phyloP scores from a whole-genome alignment of 148 eudicot species.

The Silene latifolia region DNA sequence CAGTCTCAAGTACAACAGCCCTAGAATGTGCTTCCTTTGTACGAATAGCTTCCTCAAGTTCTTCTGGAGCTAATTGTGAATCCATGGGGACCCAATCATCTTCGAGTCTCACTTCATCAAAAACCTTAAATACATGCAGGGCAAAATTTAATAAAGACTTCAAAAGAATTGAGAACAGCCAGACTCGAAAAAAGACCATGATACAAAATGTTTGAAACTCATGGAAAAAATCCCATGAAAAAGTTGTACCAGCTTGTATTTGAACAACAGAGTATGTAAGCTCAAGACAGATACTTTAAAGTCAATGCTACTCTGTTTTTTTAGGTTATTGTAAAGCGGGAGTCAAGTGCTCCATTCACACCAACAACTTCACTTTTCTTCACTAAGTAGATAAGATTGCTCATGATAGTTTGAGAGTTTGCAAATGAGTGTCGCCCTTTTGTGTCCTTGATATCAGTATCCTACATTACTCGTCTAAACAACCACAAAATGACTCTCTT shows the following conservation, averaged over 20 bases:
- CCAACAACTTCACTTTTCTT: not conserved
- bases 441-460: too few relatives aligned
- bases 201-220: not conserved
- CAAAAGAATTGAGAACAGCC: not conserved
- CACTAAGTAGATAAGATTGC: not conserved
- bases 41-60: constrained; percentile 80
- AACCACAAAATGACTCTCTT: too few relatives aligned
- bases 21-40: constrained; percentile 87
- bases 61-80: constrained; percentile 52
- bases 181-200: not conserved
- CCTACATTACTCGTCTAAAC: too few relatives aligned
- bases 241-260: not conserved
- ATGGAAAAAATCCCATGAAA: not conserved
- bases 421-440: too few relatives aligned
- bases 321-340: not conserved
- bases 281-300: not conserved
- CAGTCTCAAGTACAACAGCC: constrained; percentile 92
- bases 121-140: constrained; percentile 40
- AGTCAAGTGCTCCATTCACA: not conserved
- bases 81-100: constrained; percentile 99
- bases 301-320: not conserved
- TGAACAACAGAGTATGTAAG: not conserved
- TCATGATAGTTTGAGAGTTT: too few relatives aligned
- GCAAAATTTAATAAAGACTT: not conserved
- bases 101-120: constrained; percentile 87